Percentiles rank a stretch among this genome's conserved stretches.
Conservation (phyloP, 305 asterid species). For the Solanum hybrid region DNA sequence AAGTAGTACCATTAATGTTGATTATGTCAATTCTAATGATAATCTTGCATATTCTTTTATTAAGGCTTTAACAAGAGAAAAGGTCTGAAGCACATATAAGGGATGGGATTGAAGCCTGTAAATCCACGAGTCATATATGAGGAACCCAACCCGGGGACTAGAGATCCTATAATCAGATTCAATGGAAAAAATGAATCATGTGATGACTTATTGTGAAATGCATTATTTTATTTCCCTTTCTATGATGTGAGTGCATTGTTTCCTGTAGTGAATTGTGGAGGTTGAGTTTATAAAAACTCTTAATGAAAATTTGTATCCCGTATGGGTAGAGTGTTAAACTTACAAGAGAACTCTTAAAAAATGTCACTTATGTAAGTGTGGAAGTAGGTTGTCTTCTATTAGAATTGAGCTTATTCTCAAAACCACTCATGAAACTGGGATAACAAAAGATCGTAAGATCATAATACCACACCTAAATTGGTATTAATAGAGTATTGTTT, state of each 20-base stretch:
- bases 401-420: not conserved
- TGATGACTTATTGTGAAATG: not conserved
- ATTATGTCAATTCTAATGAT: not conserved
- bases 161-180: not conserved
- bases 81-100: not conserved
- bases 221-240: too few species aligned
- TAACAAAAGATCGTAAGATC: not conserved
- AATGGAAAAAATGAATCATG: too few species aligned
- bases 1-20: not conserved
- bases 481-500: too few species aligned
- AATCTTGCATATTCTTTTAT: not conserved
- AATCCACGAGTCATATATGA: not conserved
- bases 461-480: too few species aligned
- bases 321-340: not conserved
- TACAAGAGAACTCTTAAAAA: not conserved
- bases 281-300: not conserved
- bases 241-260: not conserved
- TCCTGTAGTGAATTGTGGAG: not conserved
- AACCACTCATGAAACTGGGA: not conserved
- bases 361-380: not conserved
- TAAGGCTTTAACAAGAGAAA: not conserved
- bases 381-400: not conserved
- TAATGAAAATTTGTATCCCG: not conserved
- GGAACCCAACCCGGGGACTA: not conserved
- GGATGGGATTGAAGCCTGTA: not conserved